Percentiles rank a stretch among this genome's conserved stretches.
Conservation (phyloP, 1,284 basidiomycete species). For the Pterulicium gracile region DNA sequence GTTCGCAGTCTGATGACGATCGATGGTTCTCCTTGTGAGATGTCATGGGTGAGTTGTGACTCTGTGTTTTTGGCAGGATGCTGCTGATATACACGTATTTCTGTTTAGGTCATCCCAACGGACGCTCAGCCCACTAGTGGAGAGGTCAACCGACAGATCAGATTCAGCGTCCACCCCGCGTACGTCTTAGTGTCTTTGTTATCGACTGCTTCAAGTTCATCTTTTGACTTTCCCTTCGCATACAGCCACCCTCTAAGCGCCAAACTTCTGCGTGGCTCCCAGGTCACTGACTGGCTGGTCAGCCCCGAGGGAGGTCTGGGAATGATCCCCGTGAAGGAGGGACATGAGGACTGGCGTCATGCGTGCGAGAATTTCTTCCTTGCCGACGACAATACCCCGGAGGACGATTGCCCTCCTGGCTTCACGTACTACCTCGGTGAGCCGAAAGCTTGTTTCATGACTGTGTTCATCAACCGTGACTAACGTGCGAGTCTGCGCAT, state of each 20-base stretch:
- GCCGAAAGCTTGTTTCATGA: background rate
- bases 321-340: background rate
- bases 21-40: constrained; percentile 20
- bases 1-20: constrained; percentile 18
- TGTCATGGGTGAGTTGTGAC: no score
- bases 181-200: no score
- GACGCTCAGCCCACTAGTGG: constrained; percentile 9
- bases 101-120: constrained; percentile 20
- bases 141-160: constrained; percentile 14
- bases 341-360: background rate
- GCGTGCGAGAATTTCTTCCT: background rate
- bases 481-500: no score
- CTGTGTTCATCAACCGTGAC: no score
- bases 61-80: no score
- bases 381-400: background rate
- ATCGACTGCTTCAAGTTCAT: no score
- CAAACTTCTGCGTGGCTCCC: background rate
- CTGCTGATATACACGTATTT: no score
- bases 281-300: background rate
- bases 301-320: background rate
- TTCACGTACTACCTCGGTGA: background rate
- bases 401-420: background rate
- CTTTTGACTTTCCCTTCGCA: no score
- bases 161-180: constrained; percentile 22
- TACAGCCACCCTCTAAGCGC: no score